Evolutionary conservation across 495 filamentous ascomycete species (phyloP), one percentile per base, ranked within the genome.

Genomic region (Lasiosphaeris hirsuta): DNA sequence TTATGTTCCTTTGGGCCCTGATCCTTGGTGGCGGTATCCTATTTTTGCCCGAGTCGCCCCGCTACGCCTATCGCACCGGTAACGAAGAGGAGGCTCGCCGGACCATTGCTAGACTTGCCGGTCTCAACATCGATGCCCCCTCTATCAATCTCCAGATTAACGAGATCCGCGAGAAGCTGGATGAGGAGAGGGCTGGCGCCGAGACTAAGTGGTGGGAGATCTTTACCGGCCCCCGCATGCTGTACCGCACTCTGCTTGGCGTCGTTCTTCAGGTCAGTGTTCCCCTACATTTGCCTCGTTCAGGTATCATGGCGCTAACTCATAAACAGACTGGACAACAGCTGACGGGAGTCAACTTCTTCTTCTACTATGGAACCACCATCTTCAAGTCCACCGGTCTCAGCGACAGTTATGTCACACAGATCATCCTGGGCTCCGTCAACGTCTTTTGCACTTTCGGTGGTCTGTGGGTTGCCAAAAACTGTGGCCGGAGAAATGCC

Each of bases 331-430:
- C 84, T 9, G 78, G 88, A 30, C 88, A 91, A 67, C 89, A 83
- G 68, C 74, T 88, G 11, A 86, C 85, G 36, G 85, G 86, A 49
- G 87, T 84, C 57, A 91, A 90, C 71, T 92, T 88, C 75, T 86
- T 90, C 72, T 90, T 92, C 76, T 90, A 90, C 74, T 92, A 89
- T 68, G 87, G 88, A 45, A 88, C 87, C 60, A 82, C 75, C 50
- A 85, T 88, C 72, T 92, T 92, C 74, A 61, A 74, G 19, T 81
- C 85, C 36, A 84, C 86, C 2, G 88, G 86, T 66, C 74, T 92
- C 38, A 75, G 69, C 56, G 83, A 90, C 72, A 80, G 78, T 60
- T 90, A 84, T 72, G 73, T 88, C 23, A 90, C 87, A 19, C 82
- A 85, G 58, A 88, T 92, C 61, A 90, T 91, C 53, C 78, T 90